These are phyloP conservation scores for Polygonum aviculare DNA, from an alignment of 148 eudicot genomes.

Conservation along the genomic window DNA sequence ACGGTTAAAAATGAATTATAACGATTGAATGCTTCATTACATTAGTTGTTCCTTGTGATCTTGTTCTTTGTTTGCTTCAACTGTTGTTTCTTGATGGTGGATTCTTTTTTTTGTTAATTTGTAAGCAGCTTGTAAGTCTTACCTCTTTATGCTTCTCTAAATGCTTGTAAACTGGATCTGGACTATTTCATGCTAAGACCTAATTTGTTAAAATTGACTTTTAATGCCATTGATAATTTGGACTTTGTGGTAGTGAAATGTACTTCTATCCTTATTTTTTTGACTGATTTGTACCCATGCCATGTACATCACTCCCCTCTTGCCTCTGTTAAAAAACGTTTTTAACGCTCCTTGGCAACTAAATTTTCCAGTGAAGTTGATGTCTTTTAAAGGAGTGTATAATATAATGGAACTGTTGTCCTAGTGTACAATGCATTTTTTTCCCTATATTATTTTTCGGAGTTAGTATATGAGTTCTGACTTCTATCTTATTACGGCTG, in stretches of 20 bases:
- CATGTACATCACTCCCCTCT: no score
- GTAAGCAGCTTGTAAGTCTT: neutral
- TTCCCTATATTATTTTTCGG: neutral
- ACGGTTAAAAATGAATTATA: neutral
- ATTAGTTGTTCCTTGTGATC: neutral
- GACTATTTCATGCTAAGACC: conserved; percentile 8
- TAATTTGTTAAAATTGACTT: neutral
- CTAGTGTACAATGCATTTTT: neutral
- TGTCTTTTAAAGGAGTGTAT: neutral
- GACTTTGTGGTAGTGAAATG: neutral
- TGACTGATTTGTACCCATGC: no score
- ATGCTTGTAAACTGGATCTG: neutral
- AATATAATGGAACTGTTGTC: neutral
- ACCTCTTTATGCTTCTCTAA: neutral
- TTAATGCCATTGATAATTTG: neutral
- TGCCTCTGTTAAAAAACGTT: neutral
- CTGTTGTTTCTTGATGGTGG: neutral
- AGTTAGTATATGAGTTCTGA: neutral
- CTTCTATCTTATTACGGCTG: conserved; percentile 7
- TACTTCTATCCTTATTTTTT: neutral
- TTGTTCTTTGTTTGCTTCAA: neutral
- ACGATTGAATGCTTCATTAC: neutral
- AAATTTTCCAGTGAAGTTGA: neutral
- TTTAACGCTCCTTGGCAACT: neutral
- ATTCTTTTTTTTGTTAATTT: neutral